A percentile compares a stretch with the other conserved stretches of the same genome.
Conservation (phyloP, 768 basidiomycete species). For the Trametes punicea region DNA sequence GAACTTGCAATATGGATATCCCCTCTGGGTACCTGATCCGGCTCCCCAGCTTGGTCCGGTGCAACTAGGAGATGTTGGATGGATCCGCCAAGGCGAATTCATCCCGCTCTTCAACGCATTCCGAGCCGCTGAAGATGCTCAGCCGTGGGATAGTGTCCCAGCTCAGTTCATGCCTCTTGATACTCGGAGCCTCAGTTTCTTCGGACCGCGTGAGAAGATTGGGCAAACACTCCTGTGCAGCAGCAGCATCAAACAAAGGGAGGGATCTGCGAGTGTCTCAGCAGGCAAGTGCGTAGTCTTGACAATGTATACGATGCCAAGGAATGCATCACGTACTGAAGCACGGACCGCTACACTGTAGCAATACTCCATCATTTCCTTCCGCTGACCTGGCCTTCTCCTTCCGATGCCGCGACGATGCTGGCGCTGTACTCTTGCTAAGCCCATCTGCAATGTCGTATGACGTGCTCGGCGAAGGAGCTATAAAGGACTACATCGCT, state of each 20-base stretch:
- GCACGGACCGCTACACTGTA: too few species aligned
- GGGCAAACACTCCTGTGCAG: not conserved
- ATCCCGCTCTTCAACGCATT: constrained; percentile 20
- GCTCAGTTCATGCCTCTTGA: not conserved
- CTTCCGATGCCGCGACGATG: constrained; percentile 7
- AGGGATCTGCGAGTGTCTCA: not conserved
- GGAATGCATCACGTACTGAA: too few species aligned
- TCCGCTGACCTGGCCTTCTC: not conserved
- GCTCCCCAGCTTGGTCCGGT: not conserved
- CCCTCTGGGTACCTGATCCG: constrained; percentile 21
- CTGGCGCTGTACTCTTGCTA: constrained; percentile 9
- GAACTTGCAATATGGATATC: constrained; percentile 1
- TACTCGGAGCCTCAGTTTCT: not conserved
- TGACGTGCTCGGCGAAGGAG: constrained; percentile 1
- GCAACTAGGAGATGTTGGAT: constrained; percentile 22
- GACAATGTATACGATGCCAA: too few species aligned
- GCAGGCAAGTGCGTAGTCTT: not conserved
- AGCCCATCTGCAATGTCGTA: not conserved
- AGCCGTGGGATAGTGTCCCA: not conserved
- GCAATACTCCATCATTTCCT: too few species aligned
- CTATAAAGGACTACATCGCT: constrained; percentile 7
- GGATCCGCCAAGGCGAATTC: constrained; percentile 15
- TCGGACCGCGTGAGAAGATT: not conserved
- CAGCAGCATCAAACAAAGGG: not conserved
- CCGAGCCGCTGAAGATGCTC: not conserved